Base-by-base conservation (phyloP, 345 rosid genomes). In the Rhodamnia argentea region DNA sequence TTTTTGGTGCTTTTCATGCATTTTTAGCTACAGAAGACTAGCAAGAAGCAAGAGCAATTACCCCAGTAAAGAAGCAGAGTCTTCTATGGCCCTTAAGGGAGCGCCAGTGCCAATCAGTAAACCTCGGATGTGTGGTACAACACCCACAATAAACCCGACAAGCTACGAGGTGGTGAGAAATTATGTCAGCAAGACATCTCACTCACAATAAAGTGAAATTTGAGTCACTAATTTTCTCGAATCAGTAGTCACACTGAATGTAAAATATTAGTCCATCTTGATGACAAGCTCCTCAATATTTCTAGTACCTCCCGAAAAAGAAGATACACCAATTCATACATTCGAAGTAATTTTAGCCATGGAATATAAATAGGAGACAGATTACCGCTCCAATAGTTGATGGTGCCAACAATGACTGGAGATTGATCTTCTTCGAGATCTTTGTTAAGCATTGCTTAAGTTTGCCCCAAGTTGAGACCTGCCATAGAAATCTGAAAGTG, bases 41-140 rank as follows among this genome's bases (percentile, higher is more conserved):
- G 81, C 47, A 37, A 44, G 81, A 70, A 70, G 47, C 81, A 70
- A 70, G 81, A 70, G 47, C 47, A 70, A 70, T 82, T 85, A 92
- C 95, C 93, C 93, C 53, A 93, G 78, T 74, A 92, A 56, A 27
- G 90, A 83, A 75, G 90, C 90, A n/a, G 90, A 85, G 52, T 90
- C 88, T 16, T 91, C 88, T 29, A 93, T 27, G 54, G 88, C 90
- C 4, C 86, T 90, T 52, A 92, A 90, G 82, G 92, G 90, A 83
- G 93, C 93, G 75, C 60, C 83, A 8, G 86, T 85, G 23, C 93
- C 94, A 24, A 92, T 88, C 57, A 92, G 53, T 37, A 84, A 23
- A 56, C 85, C 90, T 53, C 89, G 82, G 57, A 92, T 10, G 5
- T 90, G 90, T 22, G 94, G 87, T 59, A 90, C 88, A 23, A 83